Conservation (phyloP, 805 yeast genomes). For the Tetrapisispora pingtungensis region DNA sequence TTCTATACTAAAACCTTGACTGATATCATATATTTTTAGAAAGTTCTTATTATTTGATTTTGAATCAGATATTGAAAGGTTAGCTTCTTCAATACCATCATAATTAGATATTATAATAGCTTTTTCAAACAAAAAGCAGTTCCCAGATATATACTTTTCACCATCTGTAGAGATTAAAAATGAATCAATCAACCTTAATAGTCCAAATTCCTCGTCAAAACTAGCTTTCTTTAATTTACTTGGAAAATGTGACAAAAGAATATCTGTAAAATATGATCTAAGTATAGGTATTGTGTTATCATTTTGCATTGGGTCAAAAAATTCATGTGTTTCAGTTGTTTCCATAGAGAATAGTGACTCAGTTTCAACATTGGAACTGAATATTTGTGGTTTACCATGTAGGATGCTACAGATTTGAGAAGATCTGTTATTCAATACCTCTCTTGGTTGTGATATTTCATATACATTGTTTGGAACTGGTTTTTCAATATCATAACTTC, state of each 20-base stretch:
- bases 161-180: conserved; percentile 26
- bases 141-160: conserved; percentile 15
- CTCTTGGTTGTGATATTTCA: background rate
- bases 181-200: conserved; percentile 30
- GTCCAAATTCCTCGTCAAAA: conserved; percentile 28
- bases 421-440: no score
- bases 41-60: background rate
- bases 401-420: conserved; percentile 7
- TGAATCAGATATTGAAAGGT: background rate
- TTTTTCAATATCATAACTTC: background rate
- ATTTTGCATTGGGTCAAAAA: background rate
- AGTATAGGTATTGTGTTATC: conserved; percentile 14
- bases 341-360: background rate
- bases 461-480: background rate
- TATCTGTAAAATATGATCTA: conserved; percentile 19
- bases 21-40: conserved; percentile 10
- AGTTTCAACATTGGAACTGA: conserved; percentile 9
- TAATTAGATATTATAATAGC: conserved; percentile 13
- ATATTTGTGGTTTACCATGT: conserved; percentile 8
- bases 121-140: conserved; percentile 30
- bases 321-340: background rate
- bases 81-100: conserved; percentile 4
- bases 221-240: conserved; percentile 15
- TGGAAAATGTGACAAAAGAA: conserved; percentile 14
- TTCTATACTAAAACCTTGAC: conserved; percentile 10